Evolutionary conservation across 208 protist species (phyloP), one percentile per base, ranked within the genome.

Genomic region (Trypanosoma conorhini): DNA sequence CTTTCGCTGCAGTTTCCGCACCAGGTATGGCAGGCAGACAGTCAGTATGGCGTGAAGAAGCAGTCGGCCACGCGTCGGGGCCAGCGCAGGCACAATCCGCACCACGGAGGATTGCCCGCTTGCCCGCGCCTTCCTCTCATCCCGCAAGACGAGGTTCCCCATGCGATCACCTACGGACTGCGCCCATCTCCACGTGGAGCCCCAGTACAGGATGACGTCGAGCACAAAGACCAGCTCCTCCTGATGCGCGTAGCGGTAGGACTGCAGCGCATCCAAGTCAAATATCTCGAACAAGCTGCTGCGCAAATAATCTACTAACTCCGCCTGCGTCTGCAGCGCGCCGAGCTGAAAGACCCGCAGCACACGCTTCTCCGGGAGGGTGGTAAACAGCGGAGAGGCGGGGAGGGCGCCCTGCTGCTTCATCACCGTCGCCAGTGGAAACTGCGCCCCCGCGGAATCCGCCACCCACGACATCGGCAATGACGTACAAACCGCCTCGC

Each of bases 261-360:
- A 69, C 70, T 89, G 80, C 0, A 95, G 72, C 5, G 77, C 81
- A 0, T 81, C 72, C 19, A 95, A 81, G 67, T 85, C 76, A 56
- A 94, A 91, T 38, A 95, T 80, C 0, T 80, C 77, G 42, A 86
- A 87, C 63, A 95, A 78, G 21, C 72, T 72, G 26, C 64, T 69
- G 48, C 77, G 83, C 26, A 97, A 74, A n/a, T 94, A 87, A n/a
- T 95, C 87, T 15, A 81, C 74, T 1, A 97, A 66, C 64, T 97
- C 89, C 51, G 86, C 75, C 64, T 97, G 87, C 12, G 84, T 79
- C 22, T 79, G 72, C 26, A 94, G 67, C 10, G 85, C 89, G 51
- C 88, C 86, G 1, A 95, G 59, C 75, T 97, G 92, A 63, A 91
- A 93, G 22, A 94, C 82, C 24, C 92, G 89, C 55, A 94, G 72